phyloP scores from a whole-genome alignment of 805 yeast species.

The Ogataea paraovalis region DNA sequence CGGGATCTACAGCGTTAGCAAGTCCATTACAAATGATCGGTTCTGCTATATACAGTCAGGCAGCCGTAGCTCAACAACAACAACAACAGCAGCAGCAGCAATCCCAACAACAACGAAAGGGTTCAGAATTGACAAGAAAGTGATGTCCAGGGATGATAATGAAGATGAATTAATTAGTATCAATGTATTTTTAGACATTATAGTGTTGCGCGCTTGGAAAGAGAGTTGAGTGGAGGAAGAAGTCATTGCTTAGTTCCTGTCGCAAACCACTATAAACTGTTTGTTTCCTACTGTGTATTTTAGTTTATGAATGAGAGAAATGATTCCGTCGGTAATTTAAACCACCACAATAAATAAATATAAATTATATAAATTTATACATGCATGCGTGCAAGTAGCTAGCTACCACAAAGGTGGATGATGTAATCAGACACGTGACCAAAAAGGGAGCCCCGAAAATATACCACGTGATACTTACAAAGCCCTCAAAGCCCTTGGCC shows the following conservation, averaged over 20 bases:
- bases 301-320: not conserved
- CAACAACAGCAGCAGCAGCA: conserved; percentile 1
- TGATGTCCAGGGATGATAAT: not conserved
- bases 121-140: not conserved
- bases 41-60: conserved; percentile 19
- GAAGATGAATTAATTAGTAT: too few relatives aligned
- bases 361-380: too few relatives aligned
- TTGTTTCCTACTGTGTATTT: not conserved
- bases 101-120: not conserved
- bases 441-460: too few relatives aligned
- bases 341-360: too few relatives aligned
- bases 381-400: too few relatives aligned
- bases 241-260: not conserved
- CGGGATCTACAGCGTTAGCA: conserved; percentile 5
- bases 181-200: not conserved
- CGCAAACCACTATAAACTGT: not conserved
- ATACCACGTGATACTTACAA: not conserved
- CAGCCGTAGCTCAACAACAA: conserved; percentile 16
- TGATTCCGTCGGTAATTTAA: too few relatives aligned
- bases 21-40: conserved; percentile 28
- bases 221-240: not conserved
- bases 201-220: not conserved
- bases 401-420: too few relatives aligned
- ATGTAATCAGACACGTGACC: too few relatives aligned
- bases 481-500: not conserved